Base-by-base conservation (phyloP, 164 flowering plant genomes). In the Aristolochia fimbriata region DNA sequence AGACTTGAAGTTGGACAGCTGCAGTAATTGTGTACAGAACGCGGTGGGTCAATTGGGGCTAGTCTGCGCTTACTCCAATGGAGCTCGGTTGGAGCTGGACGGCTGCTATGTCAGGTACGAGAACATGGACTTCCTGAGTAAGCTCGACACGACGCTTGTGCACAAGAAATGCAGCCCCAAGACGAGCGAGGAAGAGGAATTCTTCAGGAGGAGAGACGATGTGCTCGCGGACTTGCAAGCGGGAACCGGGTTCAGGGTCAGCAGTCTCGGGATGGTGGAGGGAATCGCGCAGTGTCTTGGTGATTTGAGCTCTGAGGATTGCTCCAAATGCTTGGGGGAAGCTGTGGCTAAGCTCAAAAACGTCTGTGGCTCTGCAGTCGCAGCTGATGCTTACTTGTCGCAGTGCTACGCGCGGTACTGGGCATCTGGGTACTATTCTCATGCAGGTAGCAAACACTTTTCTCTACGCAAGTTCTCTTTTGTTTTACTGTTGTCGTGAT, bases 391-490 rank as follows among this genome's bases (percentile, higher is more conserved):
- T 31, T 93, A 77, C 71, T 67, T 90, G 75, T 86, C 68, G 0
- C 80, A 90, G 79, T 93, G 97, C 58, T 93, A 83, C 71, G 90
- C 87, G 62, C 63, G 91, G 49, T 93, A 90, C 61, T 93, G 97
- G 97, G 91, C 82, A 0, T 76, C 92, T 55, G 97, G 97, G 14
- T 83, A 80, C 68, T 87, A 83, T 63, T 62, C 72, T 33, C 49
- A 77, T 27, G 49, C 80, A 78, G 86, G 84, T 84, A 55, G 43
- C 43, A 37, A 37, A 37, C 43, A 37, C 43, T 3, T 0, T 7
- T 10, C 43, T 37, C 43, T 37, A 5, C 1, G 43, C 4, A 37
- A 3, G 8, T 37, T 37, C 8, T 3, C 4, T 3, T 37, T 37
- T 37, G 43, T 3, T 37, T 37, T 37, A 31, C 43, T 37, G 7